These are phyloP conservation scores for Meyerozyma athensensis DNA, from an alignment of 1,139 yeast genomes.

Conservation along the genomic window DNA sequence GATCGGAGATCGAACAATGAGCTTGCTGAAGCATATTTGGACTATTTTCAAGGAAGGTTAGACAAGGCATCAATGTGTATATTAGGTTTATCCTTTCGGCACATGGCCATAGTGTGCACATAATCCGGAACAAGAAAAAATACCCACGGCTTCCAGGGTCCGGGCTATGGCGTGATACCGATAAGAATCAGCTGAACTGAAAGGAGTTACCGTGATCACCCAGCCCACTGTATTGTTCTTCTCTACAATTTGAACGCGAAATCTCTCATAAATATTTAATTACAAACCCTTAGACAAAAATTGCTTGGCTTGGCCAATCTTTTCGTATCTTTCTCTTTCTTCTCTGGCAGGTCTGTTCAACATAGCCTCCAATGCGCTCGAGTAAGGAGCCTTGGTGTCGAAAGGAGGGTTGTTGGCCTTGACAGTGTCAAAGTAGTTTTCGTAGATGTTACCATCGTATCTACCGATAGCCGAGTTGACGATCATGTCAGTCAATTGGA, in stretches of 20 bases:
- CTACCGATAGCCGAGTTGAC: constrained; percentile 41
- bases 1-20: too few species aligned
- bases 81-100: too few species aligned
- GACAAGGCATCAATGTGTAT: too few species aligned
- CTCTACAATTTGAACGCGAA: too few species aligned
- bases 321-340: constrained; percentile 39
- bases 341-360: constrained; percentile 36
- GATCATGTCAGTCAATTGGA: constrained; percentile 43
- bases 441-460: constrained; percentile 44
- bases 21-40: too few species aligned
- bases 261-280: neutral
- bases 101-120: neutral
- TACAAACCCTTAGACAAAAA: constrained; percentile 22
- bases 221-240: too few species aligned
- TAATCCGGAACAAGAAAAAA: neutral
- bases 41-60: too few species aligned
- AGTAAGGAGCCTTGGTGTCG: constrained; percentile 38
- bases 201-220: too few species aligned
- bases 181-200: too few species aligned
- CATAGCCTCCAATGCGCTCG: constrained; percentile 28
- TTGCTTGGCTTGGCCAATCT: constrained; percentile 24
- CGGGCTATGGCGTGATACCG: neutral
- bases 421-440: constrained; percentile 39
- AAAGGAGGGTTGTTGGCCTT: constrained; percentile 35
- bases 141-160: neutral